phyloP scores from a whole-genome alignment of 2,329 filamentous ascomycete genomes.

The Fusarium illudens region DNA sequence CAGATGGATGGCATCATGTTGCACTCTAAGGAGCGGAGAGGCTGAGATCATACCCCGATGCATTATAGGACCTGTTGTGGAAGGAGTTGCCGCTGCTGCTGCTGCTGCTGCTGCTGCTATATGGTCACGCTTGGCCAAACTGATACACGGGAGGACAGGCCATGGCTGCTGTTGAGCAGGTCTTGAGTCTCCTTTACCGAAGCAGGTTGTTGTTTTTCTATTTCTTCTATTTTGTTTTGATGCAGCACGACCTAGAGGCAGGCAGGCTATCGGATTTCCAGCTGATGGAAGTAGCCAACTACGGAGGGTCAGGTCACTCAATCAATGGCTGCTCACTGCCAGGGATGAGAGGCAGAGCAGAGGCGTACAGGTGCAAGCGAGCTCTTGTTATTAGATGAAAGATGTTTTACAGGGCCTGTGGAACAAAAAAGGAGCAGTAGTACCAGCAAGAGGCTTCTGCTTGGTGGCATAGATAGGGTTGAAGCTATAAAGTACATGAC shows the following conservation, averaged over 20 bases:
- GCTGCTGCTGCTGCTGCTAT: constrained; percentile 23
- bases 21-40: constrained; percentile 25
- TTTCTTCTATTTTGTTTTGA: constrained; percentile 5
- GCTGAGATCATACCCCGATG: constrained; percentile 42
- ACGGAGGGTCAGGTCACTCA: not conserved
- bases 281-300: not conserved
- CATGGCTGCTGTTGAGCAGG: constrained; percentile 28
- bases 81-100: constrained; percentile 21
- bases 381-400: constrained; percentile 34
- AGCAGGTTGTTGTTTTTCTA: not conserved
- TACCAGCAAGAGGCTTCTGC: constrained; percentile 19
- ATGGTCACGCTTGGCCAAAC: constrained; percentile 21
- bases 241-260: constrained; percentile 7
- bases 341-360: constrained; percentile 1
- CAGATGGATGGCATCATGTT: constrained; percentile 39
- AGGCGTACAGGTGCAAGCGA: constrained; percentile 18
- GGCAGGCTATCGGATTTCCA: not conserved
- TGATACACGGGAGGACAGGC: constrained; percentile 20
- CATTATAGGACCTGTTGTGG: constrained; percentile 41
- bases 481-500: constrained; percentile 36
- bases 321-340: constrained; percentile 1
- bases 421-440: constrained; percentile 29
- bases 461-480: constrained; percentile 36
- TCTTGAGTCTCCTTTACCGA: constrained; percentile 18
- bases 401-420: constrained; percentile 19